Evolutionary conservation across 495 filamentous ascomycete genomes (phyloP).

Genomic region (Aspergillus haitiensis): DNA sequence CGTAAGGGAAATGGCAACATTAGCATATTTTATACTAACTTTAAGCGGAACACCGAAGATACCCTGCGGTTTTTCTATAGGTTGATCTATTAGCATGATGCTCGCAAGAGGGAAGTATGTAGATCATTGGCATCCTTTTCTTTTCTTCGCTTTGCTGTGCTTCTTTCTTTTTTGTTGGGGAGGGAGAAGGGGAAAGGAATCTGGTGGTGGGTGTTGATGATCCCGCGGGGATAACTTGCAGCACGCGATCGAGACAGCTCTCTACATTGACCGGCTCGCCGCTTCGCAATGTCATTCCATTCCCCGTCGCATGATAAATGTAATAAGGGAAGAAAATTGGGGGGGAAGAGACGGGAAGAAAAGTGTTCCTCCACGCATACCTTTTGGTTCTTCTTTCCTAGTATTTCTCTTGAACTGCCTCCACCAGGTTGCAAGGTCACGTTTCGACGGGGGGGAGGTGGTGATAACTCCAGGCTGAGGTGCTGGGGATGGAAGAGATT

Average conservation of each 20-base stretch:
- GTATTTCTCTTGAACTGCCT: slow-evolving; percentile 76
- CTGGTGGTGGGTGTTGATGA: too few species aligned
- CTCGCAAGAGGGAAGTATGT: neutral
- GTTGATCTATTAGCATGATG: slow-evolving; percentile 11
- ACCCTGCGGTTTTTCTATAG: slow-evolving; percentile 45
- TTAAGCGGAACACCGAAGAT: slow-evolving; percentile 97
- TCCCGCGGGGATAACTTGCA: too few species aligned
- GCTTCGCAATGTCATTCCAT: slow-evolving; percentile 5
- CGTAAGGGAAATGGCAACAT: slow-evolving; percentile 95
- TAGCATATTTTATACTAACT: slow-evolving; percentile 95
- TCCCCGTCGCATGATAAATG: too few species aligned
- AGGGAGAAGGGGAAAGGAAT: neutral
- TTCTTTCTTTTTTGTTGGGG: neutral
- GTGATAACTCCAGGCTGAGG: slow-evolving; percentile 34
- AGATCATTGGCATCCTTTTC: too few species aligned
- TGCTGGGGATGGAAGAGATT: slow-evolving; percentile 36
- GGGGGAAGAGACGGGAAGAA: neutral
- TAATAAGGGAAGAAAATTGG: too few species aligned
- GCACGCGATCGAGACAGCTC: too few species aligned
- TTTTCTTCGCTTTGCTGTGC: too few species aligned
- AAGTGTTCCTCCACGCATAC: slow-evolving; percentile 45
- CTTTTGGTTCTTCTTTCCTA: slow-evolving; percentile 75
- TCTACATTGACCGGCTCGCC: slow-evolving; percentile 8
- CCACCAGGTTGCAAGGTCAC: slow-evolving; percentile 90
- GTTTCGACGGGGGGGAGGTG: slow-evolving; percentile 66